A percentile compares a stretch with the other conserved stretches of the same genome.
Conservation (phyloP, 1,139 yeast species). For the Yarrowia galli region DNA sequence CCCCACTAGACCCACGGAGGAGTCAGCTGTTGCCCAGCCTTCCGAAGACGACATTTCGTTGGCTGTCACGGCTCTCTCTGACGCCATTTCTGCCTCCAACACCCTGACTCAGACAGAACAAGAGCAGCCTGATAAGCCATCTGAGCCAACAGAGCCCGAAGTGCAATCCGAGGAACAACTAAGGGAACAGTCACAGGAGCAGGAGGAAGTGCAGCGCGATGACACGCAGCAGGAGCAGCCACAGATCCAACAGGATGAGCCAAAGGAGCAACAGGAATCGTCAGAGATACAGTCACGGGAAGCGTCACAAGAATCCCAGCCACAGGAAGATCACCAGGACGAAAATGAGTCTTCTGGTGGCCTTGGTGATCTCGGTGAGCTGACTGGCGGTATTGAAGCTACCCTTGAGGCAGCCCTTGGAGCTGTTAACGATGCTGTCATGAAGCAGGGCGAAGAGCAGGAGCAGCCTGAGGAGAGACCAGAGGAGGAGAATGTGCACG, state of each 20-base stretch:
- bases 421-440: slow-evolving; percentile 19
- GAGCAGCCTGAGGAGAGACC: neutral
- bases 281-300: neutral
- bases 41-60: slow-evolving; percentile 24
- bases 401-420: slow-evolving; percentile 29
- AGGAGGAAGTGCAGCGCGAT: neutral
- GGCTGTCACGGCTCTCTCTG: slow-evolving; percentile 16
- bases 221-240: neutral
- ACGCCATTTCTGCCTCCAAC: slow-evolving; percentile 20
- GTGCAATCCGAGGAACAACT: neutral
- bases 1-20: neutral
- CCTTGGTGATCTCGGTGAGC: neutral
- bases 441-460: slow-evolving; percentile 18
- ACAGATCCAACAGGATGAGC: neutral
- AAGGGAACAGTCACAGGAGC: neutral
- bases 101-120: neutral
- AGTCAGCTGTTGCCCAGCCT: slow-evolving; percentile 16
- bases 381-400: slow-evolving; percentile 24
- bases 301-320: neutral
- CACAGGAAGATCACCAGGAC: neutral
- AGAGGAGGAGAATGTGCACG: neutral
- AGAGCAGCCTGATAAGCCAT: neutral
- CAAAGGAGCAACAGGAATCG: neutral
- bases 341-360: neutral
- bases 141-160: neutral